Evolutionary conservation across 1,139 yeast species (phyloP), one percentile per base, ranked within the genome.

Genomic region (Yamadazyma sp.): DNA sequence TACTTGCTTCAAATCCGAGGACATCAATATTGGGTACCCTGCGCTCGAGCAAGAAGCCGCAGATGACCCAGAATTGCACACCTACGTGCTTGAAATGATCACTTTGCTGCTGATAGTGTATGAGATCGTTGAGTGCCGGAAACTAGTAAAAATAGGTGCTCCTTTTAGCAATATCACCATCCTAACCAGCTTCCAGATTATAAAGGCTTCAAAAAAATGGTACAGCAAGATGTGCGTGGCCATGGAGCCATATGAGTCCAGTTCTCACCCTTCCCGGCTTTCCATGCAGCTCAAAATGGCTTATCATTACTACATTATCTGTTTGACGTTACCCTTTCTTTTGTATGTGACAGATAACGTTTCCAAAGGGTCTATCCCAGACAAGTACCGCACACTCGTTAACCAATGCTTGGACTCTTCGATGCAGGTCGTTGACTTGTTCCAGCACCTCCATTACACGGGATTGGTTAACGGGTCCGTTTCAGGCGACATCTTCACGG

Each of bases 1-100:
- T 3, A 33, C 46, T 9, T 43, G 44, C 18, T 27, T 48, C 20
- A 26, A 15, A 9, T 18, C 37, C 3, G 37, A 38, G 11, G 50
- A 43, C 10, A 23, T 36, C 10, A 20, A 26, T 18, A 20, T 34
- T 12, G 32, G 27, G 5, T 12, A 11, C 11, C 36, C 36, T 15
- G 3, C 14, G n/a, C 17, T 27, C 14, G 30, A 27, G 8, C 5
- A 8, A 7, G 17, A 12, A 10, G 17, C 16, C 14, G 11, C 5
- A 7, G 20, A 16, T 4, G 31, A 28, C 18, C 14, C 12, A 15
- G 20, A 16, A 5, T 12, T 28, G 3, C n/a, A 16, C n/a, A 15
- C n/a, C 18, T 28, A 27, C 32, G 24, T 26, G n/a, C 24, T 16
- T 17, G 16, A 34, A 16, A 12, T n/a, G n/a, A n/a, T 28, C 22